Base-by-base conservation (phyloP, 192 early-diverging fungal species). In the Paraglomus brasilianum region DNA sequence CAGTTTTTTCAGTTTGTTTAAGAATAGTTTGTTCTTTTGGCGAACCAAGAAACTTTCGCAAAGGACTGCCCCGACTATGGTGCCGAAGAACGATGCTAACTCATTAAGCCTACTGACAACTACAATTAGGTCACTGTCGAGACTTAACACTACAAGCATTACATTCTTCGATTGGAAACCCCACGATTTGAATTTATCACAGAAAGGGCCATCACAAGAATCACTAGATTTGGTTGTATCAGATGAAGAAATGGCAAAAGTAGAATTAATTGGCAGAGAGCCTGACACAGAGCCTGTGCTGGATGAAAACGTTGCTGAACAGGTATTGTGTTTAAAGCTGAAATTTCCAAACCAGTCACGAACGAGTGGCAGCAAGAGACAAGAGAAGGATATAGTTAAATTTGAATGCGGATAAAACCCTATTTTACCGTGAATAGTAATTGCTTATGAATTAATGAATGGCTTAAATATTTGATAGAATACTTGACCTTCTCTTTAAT, bases 231-330 rank as follows among this genome's bases (percentile, higher is more conserved):
- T 66, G 5, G 10, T 7, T 30, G 39, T 14, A 44, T 6, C 51
- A 5, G 15, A 44, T 14, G 52, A 69, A 43, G 7, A 14, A 44
- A 45, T 80, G 64, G 73, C 78, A 30, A 58, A 76, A 10, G 69
- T 77, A 8, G 71, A 75, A 30, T 64, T 85, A 59, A 39, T 74
- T 24, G 76, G 77, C 43, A 78, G 79, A 62, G 49, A 69, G n/a
- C 56, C 73, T 0, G 80, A 83, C 46, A 80, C 80, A 1, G 75
- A 78, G 41, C 78, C 80, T 17, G 80, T 83, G 6, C 62, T 85
- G 38, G 75, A 76, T 42, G 47, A 65, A 10, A 58, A 73, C 15
- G 57, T 79, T 11, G 83, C 83, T 15, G 81, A 83, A 11, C 78
- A 80, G 66, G 83, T 85, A 81, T 49, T 43, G 55, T 56, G 17